Conservation (phyloP, 2,329 filamentous ascomycete species). For the Escovopsis weberi region DNA sequence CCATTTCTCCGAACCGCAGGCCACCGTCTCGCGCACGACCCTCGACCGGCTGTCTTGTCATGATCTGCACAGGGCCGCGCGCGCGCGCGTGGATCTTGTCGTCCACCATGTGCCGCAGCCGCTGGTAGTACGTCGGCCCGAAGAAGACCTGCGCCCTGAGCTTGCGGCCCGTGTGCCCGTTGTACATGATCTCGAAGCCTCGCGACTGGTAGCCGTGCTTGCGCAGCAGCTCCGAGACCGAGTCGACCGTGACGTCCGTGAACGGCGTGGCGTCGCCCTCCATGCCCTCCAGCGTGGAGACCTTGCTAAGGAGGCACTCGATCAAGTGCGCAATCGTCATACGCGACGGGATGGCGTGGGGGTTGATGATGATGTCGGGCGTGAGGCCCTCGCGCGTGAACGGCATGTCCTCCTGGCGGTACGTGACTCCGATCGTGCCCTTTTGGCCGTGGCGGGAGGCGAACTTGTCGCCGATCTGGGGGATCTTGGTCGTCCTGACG, state of each 20-base stretch:
- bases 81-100: constrained; percentile 99
- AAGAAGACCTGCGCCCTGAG: constrained; percentile 90
- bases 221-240: constrained; percentile 71
- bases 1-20: constrained; percentile 99
- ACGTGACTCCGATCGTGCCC: constrained; percentile 97
- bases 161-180: constrained; percentile 92
- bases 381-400: constrained; percentile 85
- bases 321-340: constrained; percentile 99
- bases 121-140: constrained; percentile 96
- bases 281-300: constrained; percentile 80
- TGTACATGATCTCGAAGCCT: constrained; percentile 98
- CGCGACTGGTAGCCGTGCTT: constrained; percentile 91
- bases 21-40: constrained; percentile 96
- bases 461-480: constrained; percentile 98
- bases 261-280: constrained; percentile 97
- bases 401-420: constrained; percentile 96
- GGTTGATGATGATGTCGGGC: constrained; percentile 97
- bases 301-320: constrained; percentile 94
- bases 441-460: constrained; percentile 98
- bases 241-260: constrained; percentile 92
- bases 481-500: constrained; percentile 92
- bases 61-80: constrained; percentile 88
- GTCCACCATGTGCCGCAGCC: constrained; percentile 97
- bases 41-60: constrained; percentile 93
- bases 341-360: constrained; percentile 97